Conservation (phyloP, 108 stramenopile species). For the Skeletonema tropicum region DNA sequence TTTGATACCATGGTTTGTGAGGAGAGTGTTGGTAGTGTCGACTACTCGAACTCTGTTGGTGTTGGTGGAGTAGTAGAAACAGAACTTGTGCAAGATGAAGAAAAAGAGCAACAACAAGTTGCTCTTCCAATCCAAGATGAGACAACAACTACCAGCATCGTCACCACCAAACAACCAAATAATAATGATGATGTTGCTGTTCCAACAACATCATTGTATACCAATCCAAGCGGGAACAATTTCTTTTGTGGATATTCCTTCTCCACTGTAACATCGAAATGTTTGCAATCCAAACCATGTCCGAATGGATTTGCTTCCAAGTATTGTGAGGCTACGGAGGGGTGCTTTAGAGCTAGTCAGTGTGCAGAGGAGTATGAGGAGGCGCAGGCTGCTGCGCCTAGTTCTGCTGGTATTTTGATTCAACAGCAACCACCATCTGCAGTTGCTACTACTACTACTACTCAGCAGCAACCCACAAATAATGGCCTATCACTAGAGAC, state of each 20-base stretch:
- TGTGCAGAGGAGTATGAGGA: neutral
- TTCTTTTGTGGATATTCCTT: constrained; percentile 32
- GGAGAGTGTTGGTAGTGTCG: neutral
- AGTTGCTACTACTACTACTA: neutral
- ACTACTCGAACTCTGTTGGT: too few species aligned
- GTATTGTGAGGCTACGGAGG: neutral
- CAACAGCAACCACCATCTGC: too few species aligned
- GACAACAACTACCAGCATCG: neutral
- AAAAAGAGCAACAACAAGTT: too few species aligned
- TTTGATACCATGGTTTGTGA: constrained; percentile 33
- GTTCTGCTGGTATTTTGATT: neutral
- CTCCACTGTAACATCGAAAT: neutral
- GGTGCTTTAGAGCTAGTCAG: neutral
- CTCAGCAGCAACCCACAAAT: neutral
- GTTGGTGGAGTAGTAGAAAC: too few species aligned
- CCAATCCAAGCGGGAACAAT: constrained; percentile 35
- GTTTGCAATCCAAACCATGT: neutral
- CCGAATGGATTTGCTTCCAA: neutral
- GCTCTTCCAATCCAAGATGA: too few species aligned
- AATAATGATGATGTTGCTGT: neutral
- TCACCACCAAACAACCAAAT: neutral
- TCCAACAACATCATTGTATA: constrained; percentile 3
- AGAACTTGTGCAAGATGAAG: neutral
- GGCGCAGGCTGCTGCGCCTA: neutral
- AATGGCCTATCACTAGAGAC: neutral